Evolutionary conservation across 345 rosid genomes (phyloP).

Genomic region (Camelina hispida): DNA sequence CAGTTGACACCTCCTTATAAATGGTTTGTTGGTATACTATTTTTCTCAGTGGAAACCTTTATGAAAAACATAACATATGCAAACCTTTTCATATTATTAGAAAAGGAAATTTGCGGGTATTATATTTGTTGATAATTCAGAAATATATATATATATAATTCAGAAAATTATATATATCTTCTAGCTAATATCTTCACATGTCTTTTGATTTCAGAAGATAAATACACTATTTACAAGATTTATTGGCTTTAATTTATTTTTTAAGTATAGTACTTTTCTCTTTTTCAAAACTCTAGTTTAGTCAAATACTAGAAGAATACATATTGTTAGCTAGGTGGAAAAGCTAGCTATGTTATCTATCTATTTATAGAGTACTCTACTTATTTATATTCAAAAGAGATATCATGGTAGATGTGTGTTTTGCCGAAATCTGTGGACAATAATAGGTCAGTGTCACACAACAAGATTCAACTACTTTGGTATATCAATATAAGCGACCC

Average conservation of each 20-base stretch:
- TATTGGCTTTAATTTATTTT: background rate
- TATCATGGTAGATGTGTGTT: conserved; percentile 19
- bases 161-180: no score
- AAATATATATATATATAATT: no score
- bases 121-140: no score
- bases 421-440: conserved; percentile 13
- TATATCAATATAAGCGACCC: background rate
- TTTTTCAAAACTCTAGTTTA: background rate
- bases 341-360: conserved; percentile 5
- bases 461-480: background rate
- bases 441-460: conserved; percentile 25
- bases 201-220: background rate
- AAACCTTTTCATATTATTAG: background rate
- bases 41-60: conserved; percentile 9
- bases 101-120: background rate
- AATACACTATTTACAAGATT: background rate
- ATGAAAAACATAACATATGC: conserved; percentile 16
- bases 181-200: background rate
- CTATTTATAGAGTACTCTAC: background rate
- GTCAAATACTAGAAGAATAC: conserved; percentile 13
- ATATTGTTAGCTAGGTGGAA: conserved; percentile 14
- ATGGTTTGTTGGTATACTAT: conserved; percentile 20
- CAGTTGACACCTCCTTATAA: conserved; percentile 24
- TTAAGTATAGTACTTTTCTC: background rate
- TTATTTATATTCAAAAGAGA: conserved; percentile 8